Base-by-base conservation (phyloP, 108 stramenopile species). In the Conticribra weissflogii region DNA sequence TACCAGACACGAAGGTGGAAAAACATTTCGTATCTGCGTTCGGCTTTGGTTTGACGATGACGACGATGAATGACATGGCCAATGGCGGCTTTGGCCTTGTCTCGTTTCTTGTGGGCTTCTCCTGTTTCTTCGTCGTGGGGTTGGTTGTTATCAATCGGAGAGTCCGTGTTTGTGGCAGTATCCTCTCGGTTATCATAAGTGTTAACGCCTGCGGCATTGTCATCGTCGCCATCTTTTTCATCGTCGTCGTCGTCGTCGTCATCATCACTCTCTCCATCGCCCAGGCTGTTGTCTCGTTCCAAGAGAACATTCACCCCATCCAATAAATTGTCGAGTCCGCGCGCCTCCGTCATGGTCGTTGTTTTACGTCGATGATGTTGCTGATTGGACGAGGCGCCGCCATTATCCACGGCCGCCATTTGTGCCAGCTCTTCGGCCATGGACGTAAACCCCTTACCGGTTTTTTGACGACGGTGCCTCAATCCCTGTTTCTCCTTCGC, bases 51-150 rank as follows among this genome's bases (percentile, higher is more conserved):
- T 55, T 46, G 56, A 28, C 27, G 34, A 33, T 54, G 51, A 31
- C 25, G 30, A 22, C 47, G 16, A 29, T 61, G 49, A 24, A 52
- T 49, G 27, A 30, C 55, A 64, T 22, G 51, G 3, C 21, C 48
- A 59, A 59, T 22, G 16, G 48, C 48, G 3, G 47, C 41, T 21
- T 57, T 58, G n/a, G 19, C 31, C 18, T 58, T 21, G 27, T 48
- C 29, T 8, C 21, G 22, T 15, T 24, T 63, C 0, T 17, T 3
- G 17, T 7, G 58, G 24, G 58, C 65, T 2, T 61, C 44, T 14
- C 77, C 77, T n/a, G 54, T 71, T 66, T 78, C 77, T 66, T 78
- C 77, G 27, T 64, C 77, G 16, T 48, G 47, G 15, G 16, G 49
- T 36, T 45, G 34, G 7, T 34, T 25, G 21, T 36, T 46, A 28